These are phyloP conservation scores for Inga oerstediana DNA, from an alignment of 306 rosid species.

Conservation along the genomic window DNA sequence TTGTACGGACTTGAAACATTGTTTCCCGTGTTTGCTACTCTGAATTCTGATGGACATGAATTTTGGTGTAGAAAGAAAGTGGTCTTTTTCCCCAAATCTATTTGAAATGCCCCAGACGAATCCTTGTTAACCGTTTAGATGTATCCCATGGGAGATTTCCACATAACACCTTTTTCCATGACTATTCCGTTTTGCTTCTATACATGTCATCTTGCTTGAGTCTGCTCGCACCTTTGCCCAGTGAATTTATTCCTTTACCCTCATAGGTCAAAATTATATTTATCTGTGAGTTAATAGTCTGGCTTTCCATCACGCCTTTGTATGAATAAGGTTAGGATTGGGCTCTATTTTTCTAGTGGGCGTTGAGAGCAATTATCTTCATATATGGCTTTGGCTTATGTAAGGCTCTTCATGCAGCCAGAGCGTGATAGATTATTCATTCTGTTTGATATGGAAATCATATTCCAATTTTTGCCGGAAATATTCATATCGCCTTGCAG, in stretches of 20 bases:
- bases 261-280: not conserved
- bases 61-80: not conserved
- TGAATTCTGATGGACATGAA: not conserved
- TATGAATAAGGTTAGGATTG: not conserved
- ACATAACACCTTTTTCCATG: not conserved
- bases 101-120: not conserved
- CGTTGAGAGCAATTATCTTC: conserved; percentile 4
- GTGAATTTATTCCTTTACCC: not conserved
- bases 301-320: not conserved
- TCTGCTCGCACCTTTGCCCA: not conserved
- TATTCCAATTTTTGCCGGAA: not conserved
- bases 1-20: not conserved
- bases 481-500: not conserved
- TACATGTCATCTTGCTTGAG: not conserved
- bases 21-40: not conserved
- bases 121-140: not conserved
- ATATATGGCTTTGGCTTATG: conserved; percentile 2
- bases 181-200: not conserved
- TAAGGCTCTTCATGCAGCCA: conserved; percentile 9
- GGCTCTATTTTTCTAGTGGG: not conserved
- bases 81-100: not conserved
- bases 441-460: not conserved
- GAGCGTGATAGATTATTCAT: not conserved
- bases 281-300: not conserved
- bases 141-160: not conserved